Base-by-base conservation (phyloP, 2,329 filamentous ascomycete genomes). In the Fusarium bulbicola region DNA sequence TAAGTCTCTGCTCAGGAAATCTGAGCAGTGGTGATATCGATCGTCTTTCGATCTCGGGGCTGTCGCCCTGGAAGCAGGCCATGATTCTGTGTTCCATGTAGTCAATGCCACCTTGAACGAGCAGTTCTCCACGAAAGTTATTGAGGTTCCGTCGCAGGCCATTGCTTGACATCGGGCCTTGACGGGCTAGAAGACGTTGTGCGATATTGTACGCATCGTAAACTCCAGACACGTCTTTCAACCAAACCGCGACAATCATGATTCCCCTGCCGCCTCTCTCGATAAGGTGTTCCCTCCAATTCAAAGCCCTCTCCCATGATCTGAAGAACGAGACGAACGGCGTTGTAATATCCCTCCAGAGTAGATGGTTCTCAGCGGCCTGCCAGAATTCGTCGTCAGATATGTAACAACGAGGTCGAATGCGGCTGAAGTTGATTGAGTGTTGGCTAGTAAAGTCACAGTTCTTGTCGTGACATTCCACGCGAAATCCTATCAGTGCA, bases 121-220 rank as follows among this genome's bases (percentile, higher is more conserved):
- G 32, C 5, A 65, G 32, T n/a, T 64, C 43, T 14, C 20, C 10
- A 3, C 10, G 20, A 6, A 15, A 9, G 7, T 16, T 3, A 5
- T 24, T 4, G 3, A 54, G 37, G 0, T 39, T 50, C 2, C 1
- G 5, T 26, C 30, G 20, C 15, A 26, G 21, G 1, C 0, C 0
- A 3, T 2, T 6, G 4, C 7, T 11, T 46, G 36, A n/a, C 4
- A 3, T 34, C 13, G 7, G 21, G 9, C 0, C 16, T 21, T 21
- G 10, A 28, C 6, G 5, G 34, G 2, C 15, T 34, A 34, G 0
- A 57, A 66, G 42, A 16, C 9, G 1, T 30, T 5, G 8, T 50
- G 43, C 37, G 7, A 59, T 50, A 18, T 6, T 9, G 4, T 58
- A 14, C 9, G 32, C 60, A 37, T 65, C 45, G 26, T 58, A 64